phyloP scores from a whole-genome alignment of 1,284 basidiomycete genomes.

The Tilletia indica region DNA sequence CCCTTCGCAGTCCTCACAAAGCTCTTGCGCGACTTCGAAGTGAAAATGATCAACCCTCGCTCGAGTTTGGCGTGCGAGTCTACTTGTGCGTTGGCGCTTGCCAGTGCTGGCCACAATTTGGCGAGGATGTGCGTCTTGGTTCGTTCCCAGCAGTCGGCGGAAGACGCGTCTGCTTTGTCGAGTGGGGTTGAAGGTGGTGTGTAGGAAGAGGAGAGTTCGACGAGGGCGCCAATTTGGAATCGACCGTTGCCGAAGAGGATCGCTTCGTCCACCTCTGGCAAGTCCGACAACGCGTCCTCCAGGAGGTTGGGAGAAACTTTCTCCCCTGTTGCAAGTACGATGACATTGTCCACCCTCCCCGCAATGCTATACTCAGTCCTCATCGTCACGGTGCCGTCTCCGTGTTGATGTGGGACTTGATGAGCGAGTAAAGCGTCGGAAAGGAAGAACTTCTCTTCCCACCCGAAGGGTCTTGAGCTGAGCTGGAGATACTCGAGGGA shows the following conservation, averaged over 20 bases:
- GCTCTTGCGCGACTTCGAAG: neutral
- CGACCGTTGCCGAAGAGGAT: constrained; percentile 64
- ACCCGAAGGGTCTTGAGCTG: neutral
- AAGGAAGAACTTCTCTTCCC: neutral
- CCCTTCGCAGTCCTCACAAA: constrained; percentile 1
- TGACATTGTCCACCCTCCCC: constrained; percentile 1
- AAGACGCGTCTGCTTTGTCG: neutral
- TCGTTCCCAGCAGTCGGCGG: neutral
- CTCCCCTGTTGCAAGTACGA: constrained; percentile 7
- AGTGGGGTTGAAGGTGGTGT: neutral
- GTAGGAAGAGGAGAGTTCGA: constrained; percentile 61
- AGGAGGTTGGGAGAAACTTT: neutral
- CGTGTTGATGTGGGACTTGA: neutral
- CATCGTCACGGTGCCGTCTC: neutral
- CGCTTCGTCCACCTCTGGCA: constrained; percentile 59
- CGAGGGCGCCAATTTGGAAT: constrained; percentile 62
- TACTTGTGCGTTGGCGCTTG: neutral
- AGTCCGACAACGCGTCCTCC: constrained; percentile 50
- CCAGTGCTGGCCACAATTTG: neutral
- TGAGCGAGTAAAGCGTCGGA: neutral
- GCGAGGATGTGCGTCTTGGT: neutral
- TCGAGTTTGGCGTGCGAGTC: constrained; percentile 8
- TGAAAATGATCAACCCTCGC: neutral
- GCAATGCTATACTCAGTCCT: neutral
- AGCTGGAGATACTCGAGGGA: neutral